Percentiles rank a stretch among this genome's conserved stretches.
Evolutionary conservation across 75 land plant species (phyloP).

Genomic region (Picea sitchensis): DNA sequence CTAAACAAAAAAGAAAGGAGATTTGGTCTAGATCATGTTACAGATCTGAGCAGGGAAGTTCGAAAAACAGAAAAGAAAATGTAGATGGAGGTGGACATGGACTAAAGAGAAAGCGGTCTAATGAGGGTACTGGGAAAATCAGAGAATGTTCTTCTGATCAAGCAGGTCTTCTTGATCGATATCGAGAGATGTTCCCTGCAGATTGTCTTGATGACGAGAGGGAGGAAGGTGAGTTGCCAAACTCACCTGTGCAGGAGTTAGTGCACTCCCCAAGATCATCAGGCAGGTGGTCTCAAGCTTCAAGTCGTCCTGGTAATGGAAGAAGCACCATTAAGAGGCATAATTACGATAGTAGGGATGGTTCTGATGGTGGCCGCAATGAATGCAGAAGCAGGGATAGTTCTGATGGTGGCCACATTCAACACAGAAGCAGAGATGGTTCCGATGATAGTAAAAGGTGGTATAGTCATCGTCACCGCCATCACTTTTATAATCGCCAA

Average conservation of each 20-base stretch:
- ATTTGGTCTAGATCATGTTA: neutral
- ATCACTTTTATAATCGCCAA: neutral
- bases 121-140: neutral
- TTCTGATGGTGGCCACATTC: neutral
- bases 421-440: neutral
- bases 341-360: neutral
- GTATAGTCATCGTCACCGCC: neutral
- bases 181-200: neutral
- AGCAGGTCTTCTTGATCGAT: neutral
- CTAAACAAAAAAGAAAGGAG: neutral
- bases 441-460: neutral
- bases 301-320: neutral
- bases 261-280: neutral
- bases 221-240: constrained; percentile 1
- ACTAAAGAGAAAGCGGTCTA: neutral
- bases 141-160: neutral
- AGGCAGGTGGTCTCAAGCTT: neutral
- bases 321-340: neutral
- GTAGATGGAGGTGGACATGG: neutral
- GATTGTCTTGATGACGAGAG: neutral
- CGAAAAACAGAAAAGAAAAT: neutral
- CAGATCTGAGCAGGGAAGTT: neutral
- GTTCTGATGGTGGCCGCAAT: too few species aligned
- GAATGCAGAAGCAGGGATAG: neutral
- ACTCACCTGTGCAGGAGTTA: neutral